A percentile compares a stretch with the other conserved stretches of the same genome.
Evolutionary conservation across 2,329 filamentous ascomycete genomes (phyloP).

Genomic region (Periconia sp.): DNA sequence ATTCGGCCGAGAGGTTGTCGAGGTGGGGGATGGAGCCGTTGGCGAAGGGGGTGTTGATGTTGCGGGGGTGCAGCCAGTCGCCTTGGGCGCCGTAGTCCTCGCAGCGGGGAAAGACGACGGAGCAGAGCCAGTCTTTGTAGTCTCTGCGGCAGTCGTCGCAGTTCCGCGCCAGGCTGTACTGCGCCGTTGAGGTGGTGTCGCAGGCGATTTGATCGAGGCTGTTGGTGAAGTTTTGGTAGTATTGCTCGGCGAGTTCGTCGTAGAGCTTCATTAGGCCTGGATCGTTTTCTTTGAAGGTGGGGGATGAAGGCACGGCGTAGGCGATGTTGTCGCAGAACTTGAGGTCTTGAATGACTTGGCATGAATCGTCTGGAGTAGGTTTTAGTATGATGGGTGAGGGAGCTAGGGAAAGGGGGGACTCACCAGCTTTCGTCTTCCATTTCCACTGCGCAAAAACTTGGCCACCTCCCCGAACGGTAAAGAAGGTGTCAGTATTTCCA

Average conservation of each 20-base stretch:
- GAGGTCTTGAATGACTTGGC: conserved; percentile 83
- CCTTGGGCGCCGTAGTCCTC: conserved; percentile 70
- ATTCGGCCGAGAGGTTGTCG: conserved; percentile 15
- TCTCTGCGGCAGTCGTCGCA: conserved; percentile 76
- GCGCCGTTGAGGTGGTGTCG: conserved; percentile 70
- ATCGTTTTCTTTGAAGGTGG: conserved; percentile 60
- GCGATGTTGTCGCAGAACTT: conserved; percentile 85
- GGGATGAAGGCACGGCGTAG: conserved; percentile 87
- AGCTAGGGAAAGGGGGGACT: conserved; percentile 23
- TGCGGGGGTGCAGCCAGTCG: conserved; percentile 63
- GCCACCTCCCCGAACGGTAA: conserved; percentile 70
- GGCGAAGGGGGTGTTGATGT: conserved; percentile 68
- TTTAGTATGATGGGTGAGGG: conserved; percentile 14
- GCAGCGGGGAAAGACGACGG: conserved; percentile 89
- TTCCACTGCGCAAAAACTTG: conserved; percentile 69
- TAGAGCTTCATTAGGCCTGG: conserved; percentile 70
- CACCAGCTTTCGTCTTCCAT: conserved; percentile 80
- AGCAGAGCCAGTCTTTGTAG: conserved; percentile 95
- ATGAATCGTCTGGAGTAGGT: conserved; percentile 66
- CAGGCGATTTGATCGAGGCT: conserved; percentile 84
- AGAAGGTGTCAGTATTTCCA: conserved; percentile 10
- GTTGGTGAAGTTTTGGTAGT: conserved; percentile 78
- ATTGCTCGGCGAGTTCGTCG: conserved; percentile 69
- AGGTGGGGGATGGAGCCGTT: conserved; percentile 58
- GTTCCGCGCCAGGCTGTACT: conserved; percentile 77